A percentile compares a stretch with the other conserved stretches of the same genome.
These are phyloP conservation scores for Lepraria neglecta DNA, from an alignment of 495 filamentous ascomycete species.

Conservation along the genomic window DNA sequence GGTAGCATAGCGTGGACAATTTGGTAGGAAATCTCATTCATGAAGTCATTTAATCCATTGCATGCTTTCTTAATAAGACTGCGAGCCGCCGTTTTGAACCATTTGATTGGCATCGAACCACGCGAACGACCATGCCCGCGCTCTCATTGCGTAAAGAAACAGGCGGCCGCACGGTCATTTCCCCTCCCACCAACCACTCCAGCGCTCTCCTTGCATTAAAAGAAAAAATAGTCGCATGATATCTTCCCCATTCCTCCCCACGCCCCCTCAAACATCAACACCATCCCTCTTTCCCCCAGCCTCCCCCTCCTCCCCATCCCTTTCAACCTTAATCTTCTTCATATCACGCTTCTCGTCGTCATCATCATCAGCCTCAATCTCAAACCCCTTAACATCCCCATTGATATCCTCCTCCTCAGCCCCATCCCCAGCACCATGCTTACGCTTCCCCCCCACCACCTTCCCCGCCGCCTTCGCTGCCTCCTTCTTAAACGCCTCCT, in stretches of 20 bases:
- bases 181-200: neutral
- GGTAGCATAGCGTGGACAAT: slow-evolving; percentile 12
- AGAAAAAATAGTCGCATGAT: too few species aligned
- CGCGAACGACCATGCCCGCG: too few species aligned
- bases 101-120: too few species aligned
- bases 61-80: neutral
- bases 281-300: neutral
- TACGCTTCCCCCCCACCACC: neutral
- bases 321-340: neutral
- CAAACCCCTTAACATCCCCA: neutral
- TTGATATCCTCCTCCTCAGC: neutral
- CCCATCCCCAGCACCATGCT: neutral
- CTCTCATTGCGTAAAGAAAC: neutral
- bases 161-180: neutral
- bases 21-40: neutral
- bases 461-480: neutral
- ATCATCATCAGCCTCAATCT: neutral
- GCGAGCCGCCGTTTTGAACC: neutral
- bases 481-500: neutral
- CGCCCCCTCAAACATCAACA: neutral
- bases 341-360: neutral
- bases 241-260: neutral
- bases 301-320: neutral
- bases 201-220: too few species aligned
- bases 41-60: neutral